Conservation (phyloP, 1,139 yeast genomes). For the Oligophagozyma castellii region DNA sequence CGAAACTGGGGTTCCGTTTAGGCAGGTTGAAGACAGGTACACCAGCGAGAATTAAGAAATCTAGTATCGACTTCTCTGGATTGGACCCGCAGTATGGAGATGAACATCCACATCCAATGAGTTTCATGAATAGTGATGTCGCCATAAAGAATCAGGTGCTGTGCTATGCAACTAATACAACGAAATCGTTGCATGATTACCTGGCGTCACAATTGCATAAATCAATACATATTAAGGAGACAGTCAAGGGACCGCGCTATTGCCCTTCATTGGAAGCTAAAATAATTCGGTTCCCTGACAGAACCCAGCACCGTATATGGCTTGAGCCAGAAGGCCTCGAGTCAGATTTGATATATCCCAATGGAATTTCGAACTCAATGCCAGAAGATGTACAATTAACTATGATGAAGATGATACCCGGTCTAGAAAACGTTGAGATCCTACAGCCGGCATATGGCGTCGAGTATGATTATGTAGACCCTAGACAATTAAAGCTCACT, state of each 20-base stretch:
- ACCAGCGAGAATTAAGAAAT: constrained; percentile 73
- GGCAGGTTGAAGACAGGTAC: constrained; percentile 96
- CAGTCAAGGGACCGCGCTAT: constrained; percentile 92
- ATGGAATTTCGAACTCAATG: constrained; percentile 93
- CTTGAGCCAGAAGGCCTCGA: constrained; percentile 92
- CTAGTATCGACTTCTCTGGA: constrained; percentile 51
- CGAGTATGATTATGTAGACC: constrained; percentile 92
- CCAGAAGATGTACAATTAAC: constrained; percentile 81
- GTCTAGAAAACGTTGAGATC: constrained; percentile 79
- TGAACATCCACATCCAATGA: constrained; percentile 76
- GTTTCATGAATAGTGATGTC: constrained; percentile 61
- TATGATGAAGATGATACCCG: constrained; percentile 68
- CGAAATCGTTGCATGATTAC: constrained; percentile 56
- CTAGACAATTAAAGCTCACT: constrained; percentile 66
- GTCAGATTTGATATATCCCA: constrained; percentile 79
- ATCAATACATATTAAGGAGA: constrained; percentile 82
- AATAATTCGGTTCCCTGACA: constrained; percentile 66
- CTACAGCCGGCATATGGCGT: constrained; percentile 96
- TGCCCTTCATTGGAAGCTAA: constrained; percentile 96
- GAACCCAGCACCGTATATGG: constrained; percentile 74
- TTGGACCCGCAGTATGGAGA: constrained; percentile 68
- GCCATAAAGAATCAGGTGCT: constrained; percentile 39
- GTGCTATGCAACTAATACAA: constrained; percentile 74
- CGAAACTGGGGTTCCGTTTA: constrained; percentile 62
- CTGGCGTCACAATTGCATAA: constrained; percentile 59